A percentile compares a stretch with the other conserved stretches of the same genome.
Conservation (phyloP, 768 basidiomycete genomes). For the Serendipita vermifera region DNA sequence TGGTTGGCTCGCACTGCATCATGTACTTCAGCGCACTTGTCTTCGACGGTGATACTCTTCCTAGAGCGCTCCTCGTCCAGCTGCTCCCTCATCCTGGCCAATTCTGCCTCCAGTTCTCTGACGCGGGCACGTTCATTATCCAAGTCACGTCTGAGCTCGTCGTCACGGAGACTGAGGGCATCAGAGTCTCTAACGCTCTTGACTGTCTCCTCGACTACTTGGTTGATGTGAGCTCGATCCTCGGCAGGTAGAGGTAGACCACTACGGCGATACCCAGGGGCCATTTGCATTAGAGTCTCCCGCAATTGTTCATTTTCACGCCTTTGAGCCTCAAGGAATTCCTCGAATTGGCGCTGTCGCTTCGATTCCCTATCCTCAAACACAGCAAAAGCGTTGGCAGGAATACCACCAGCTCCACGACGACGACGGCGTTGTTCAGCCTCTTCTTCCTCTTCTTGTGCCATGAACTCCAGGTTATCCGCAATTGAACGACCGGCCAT, state of each 20-base stretch:
- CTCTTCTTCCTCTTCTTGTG: slow-evolving; percentile 13
- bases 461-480: slow-evolving; percentile 12
- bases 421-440: slow-evolving; percentile 12
- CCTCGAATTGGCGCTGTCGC: neutral
- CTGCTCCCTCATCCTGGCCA: slow-evolving; percentile 6
- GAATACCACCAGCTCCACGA: slow-evolving; percentile 8
- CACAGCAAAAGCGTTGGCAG: slow-evolving; percentile 5
- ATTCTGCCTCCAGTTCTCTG: slow-evolving; percentile 23
- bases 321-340: slow-evolving; percentile 33
- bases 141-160: slow-evolving; percentile 39
- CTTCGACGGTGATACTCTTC: slow-evolving; percentile 54
- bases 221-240: slow-evolving; percentile 12
- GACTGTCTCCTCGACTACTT: slow-evolving; percentile 30
- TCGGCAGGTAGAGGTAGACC: slow-evolving; percentile 10
- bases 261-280: neutral
- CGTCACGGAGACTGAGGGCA: slow-evolving; percentile 25
- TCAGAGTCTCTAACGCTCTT: neutral
- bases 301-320: slow-evolving; percentile 42
- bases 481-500: neutral
- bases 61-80: slow-evolving; percentile 48
- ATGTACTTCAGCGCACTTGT: slow-evolving; percentile 29
- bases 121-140: slow-evolving; percentile 49
- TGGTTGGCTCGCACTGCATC: slow-evolving; percentile 46
- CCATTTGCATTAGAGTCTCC: slow-evolving; percentile 32
- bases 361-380: slow-evolving; percentile 11